phyloP scores from a whole-genome alignment of 2,329 filamentous ascomycete species.

The Xylaria sp. region DNA sequence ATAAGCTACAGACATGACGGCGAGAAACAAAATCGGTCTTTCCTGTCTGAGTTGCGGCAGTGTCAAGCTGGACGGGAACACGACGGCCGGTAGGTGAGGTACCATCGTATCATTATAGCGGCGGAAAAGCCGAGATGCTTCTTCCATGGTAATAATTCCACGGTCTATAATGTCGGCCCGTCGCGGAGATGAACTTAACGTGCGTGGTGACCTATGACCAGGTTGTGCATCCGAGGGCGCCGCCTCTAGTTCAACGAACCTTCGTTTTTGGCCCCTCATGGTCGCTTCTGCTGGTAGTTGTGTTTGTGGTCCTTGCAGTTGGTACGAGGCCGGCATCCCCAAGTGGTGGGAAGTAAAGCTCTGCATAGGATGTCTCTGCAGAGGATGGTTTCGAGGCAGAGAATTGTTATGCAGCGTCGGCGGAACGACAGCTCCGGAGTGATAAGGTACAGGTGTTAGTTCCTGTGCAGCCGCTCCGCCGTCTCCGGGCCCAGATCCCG shows the following conservation, averaged over 20 bases:
- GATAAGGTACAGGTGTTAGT: background rate
- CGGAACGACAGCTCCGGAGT: background rate
- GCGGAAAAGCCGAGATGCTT: conserved; percentile 50
- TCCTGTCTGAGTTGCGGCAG: conserved; percentile 50
- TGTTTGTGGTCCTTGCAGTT: background rate
- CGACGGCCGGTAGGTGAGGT: conserved; percentile 56
- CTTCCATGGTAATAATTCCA: conserved; percentile 51
- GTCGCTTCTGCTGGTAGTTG: background rate
- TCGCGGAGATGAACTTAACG: conserved; percentile 12
- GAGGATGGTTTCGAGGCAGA: too few relatives aligned
- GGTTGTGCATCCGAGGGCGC: conserved; percentile 22
- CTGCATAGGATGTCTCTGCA: too few relatives aligned
- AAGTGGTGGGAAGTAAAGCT: too few relatives aligned
- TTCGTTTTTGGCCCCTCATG: conserved; percentile 39
- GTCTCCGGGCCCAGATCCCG: conserved; percentile 30
- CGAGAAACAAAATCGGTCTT: conserved; percentile 64
- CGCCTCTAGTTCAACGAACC: conserved; percentile 30
- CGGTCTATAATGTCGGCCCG: conserved; percentile 52
- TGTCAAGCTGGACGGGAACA: conserved; percentile 51
- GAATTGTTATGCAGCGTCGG: conserved; percentile 14
- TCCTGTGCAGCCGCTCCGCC: conserved; percentile 15
- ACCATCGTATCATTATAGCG: conserved; percentile 57
- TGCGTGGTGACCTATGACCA: conserved; percentile 18
- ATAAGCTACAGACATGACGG: conserved; percentile 61
- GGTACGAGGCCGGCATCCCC: too few relatives aligned